A percentile compares a stretch with the other conserved stretches of the same genome.
These are phyloP conservation scores for Aspergillus spinulosporus DNA, from an alignment of 2,329 filamentous ascomycete genomes.

Conservation along the genomic window DNA sequence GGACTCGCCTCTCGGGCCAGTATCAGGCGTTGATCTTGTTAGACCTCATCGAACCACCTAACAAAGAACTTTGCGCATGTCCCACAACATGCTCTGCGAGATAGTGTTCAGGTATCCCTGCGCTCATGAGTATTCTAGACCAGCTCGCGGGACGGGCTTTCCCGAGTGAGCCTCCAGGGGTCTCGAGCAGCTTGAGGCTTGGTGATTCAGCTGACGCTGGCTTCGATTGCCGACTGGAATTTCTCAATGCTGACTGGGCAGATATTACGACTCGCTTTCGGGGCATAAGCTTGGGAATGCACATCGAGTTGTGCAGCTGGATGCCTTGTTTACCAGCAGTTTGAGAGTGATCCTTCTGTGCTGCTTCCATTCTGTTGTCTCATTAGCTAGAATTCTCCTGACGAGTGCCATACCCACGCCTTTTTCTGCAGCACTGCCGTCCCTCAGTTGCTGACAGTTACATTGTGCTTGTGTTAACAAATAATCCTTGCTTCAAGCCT, in stretches of 20 bases:
- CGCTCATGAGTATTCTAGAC: background rate
- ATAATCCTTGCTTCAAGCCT: no score
- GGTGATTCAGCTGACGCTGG: background rate
- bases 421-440: no score
- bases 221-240: background rate
- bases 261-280: no score
- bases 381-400: no score
- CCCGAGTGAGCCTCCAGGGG: background rate
- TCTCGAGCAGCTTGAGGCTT: background rate
- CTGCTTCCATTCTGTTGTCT: no score
- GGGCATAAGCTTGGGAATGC: no score
- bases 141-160: background rate
- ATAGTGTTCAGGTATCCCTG: background rate
- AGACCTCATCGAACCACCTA: background rate
- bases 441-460: no score
- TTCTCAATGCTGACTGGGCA: background rate
- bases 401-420: no score
- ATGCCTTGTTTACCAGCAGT: no score
- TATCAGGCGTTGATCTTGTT: background rate
- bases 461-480: no score
- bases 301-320: no score
- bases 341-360: no score
- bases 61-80: background rate
- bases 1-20: background rate
- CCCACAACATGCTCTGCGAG: background rate